Evolutionary conservation across 2,329 filamentous ascomycete genomes (phyloP).

Genomic region (Epichloe uncinata): DNA sequence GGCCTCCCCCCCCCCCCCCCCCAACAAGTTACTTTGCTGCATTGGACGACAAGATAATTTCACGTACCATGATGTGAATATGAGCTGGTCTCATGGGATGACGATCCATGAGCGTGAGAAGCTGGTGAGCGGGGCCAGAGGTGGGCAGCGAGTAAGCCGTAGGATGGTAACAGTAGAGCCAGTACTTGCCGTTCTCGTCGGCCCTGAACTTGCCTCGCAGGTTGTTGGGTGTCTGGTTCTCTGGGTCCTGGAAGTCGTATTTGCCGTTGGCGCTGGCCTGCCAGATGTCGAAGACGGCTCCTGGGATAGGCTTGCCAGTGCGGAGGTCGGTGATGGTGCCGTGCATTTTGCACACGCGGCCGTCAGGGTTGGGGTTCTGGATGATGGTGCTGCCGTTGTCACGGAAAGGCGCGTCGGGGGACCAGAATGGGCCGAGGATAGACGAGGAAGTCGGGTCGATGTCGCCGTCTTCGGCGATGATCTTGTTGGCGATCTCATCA

Average conservation of each 20-base stretch:
- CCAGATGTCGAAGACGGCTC: conserved; percentile 66
- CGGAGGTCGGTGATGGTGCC: conserved; percentile 51
- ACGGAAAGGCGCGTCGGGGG: conserved; percentile 59
- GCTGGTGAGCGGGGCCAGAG: conserved; percentile 35
- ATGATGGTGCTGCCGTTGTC: conserved; percentile 54
- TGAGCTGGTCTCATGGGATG: conserved; percentile 36
- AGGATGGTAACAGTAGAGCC: conserved; percentile 63
- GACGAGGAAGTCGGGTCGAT: conserved; percentile 57
- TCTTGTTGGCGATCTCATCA: conserved; percentile 53
- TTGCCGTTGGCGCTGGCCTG: conserved; percentile 63
- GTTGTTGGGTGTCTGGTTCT: conserved; percentile 60
- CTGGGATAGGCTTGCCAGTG: conserved; percentile 51
- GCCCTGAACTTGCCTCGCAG: conserved; percentile 63
- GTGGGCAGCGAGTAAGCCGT: conserved; percentile 60
- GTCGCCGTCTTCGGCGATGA: conserved; percentile 47
- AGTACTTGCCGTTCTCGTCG: conserved; percentile 55
- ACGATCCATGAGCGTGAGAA: conserved; percentile 32
- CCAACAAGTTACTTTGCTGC: too few relatives aligned
- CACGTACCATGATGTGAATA: conserved; percentile 35
- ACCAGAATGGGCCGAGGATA: conserved; percentile 71
- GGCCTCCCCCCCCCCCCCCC: too few relatives aligned
- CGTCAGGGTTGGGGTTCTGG: conserved; percentile 44
- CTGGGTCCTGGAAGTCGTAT: conserved; percentile 64
- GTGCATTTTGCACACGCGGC: conserved; percentile 53
- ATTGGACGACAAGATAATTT: not conserved